Base-by-base conservation (phyloP, 2,329 filamentous ascomycete species). In the Colletotrichum orchidophilum region DNA sequence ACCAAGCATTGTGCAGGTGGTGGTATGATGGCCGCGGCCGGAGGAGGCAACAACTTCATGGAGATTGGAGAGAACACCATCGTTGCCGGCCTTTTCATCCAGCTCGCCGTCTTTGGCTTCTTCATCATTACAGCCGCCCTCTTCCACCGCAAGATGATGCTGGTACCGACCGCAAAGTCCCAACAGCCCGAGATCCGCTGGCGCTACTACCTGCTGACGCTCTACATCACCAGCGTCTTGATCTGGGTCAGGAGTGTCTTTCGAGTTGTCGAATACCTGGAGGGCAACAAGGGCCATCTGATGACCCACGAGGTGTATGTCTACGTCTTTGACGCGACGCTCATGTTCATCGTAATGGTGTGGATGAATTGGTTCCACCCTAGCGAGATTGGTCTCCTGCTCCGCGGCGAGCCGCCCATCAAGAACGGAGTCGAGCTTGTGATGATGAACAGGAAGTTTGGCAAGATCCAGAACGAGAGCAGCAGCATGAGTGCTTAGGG, bases 91-190 rank as follows among this genome's bases (percentile, higher is more conserved):
- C 78, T 91, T 2, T 78, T 86, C n/a, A 76, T 88, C 2, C 88
- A 91, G 74, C 81, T 91, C 2, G 49, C 85, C 26, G 81, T 87
- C 53, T 89, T 90, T 71, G 80, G 81, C 18, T 79, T 89, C 57
- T 91, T 91, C 75, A 78, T 88, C 11, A 53, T 84, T 3, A 81
- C 83, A 0, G 81, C 86, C 0, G 72, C 81, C 0, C 73, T 85
- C 0, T 87, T 88, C 76, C 84, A 89, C 69, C 67, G 65, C 9
- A 75, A 76, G 4, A 57, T 78, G 11, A 18, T 21, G 3, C 33
- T n/a, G 1, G 42, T 46, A 4, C 75, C 75, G 4, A 81, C 77
- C 0, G 57, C 60, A 3, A 79, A 35, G 58, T 70, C 39, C 1
- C 26, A 54, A 3, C 67, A 69, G 3, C 60, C 60, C 3, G 59